Conservation (phyloP, 2,329 filamentous ascomycete species). For the Calonectria crousiana region DNA sequence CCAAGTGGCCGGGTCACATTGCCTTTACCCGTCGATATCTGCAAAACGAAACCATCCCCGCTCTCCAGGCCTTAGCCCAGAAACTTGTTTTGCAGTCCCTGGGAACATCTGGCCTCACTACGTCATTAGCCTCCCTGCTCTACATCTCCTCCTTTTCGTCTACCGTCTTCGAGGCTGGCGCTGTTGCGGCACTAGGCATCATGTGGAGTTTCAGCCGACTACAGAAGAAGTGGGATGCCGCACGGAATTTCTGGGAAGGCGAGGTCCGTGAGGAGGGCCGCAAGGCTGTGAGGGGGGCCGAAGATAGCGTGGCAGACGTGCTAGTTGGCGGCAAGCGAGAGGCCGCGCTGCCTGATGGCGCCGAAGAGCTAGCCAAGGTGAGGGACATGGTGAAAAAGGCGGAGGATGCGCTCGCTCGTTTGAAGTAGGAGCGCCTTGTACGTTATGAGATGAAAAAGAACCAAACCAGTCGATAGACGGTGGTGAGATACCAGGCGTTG, state of each 20-base stretch:
- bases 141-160: slow-evolving; percentile 68
- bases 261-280: slow-evolving; percentile 76
- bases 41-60: slow-evolving; percentile 74
- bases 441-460: slow-evolving; percentile 31
- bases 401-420: slow-evolving; percentile 59
- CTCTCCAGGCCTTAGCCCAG: slow-evolving; percentile 79
- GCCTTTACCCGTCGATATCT: slow-evolving; percentile 76
- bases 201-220: slow-evolving; percentile 70
- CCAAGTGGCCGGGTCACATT: slow-evolving; percentile 81
- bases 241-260: slow-evolving; percentile 72
- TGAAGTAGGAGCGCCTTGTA: slow-evolving; percentile 54
- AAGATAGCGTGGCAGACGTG: slow-evolving; percentile 63
- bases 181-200: slow-evolving; percentile 71
- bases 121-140: slow-evolving; percentile 65
- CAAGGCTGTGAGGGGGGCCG: slow-evolving; percentile 69
- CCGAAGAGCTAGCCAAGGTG: slow-evolving; percentile 54
- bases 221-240: slow-evolving; percentile 73
- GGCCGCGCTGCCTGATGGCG: slow-evolving; percentile 40
- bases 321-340: slow-evolving; percentile 51
- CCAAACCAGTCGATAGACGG: slow-evolving; percentile 34
- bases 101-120: slow-evolving; percentile 75
- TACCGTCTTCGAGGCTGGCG: slow-evolving; percentile 70
- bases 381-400: slow-evolving; percentile 62
- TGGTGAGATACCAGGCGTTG: slow-evolving; percentile 46
- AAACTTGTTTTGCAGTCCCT: slow-evolving; percentile 81